phyloP scores from a whole-genome alignment of 116 monocot species.

The Posidonia oceanica region DNA sequence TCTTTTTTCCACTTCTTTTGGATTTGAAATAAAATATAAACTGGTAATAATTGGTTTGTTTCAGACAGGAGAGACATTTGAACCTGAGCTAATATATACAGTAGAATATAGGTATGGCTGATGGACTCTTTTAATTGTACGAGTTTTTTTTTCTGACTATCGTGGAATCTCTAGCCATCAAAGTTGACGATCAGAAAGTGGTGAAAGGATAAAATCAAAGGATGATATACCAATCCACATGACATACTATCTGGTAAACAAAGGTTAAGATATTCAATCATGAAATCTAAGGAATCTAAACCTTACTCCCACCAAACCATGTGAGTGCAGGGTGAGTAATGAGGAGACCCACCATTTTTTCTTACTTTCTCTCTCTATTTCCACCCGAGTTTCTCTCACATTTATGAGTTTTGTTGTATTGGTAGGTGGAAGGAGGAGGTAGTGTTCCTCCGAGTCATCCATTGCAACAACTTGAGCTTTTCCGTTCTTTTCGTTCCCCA shows the following conservation, averaged over 20 bases:
- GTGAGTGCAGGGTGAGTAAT: not conserved
- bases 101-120: constrained; percentile 1
- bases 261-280: no score
- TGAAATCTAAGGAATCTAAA: no score
- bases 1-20: not conserved
- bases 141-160: not conserved
- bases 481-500: constrained; percentile 1
- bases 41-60: not conserved
- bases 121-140: not conserved
- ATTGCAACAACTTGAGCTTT: constrained; percentile 9
- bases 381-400: not conserved
- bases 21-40: not conserved
- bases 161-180: no score
- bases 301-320: not conserved
- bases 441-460: not conserved
- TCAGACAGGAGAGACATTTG: not conserved
- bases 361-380: not conserved
- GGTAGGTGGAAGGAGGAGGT: not conserved
- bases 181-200: no score
- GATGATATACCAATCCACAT: no score
- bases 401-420: constrained; percentile 3
- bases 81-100: not conserved
- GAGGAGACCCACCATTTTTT: not conserved
- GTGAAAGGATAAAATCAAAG: no score
- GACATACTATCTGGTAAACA: no score